Base-by-base conservation (phyloP, 1,139 yeast species). In the Blastobotrys persicus region DNA sequence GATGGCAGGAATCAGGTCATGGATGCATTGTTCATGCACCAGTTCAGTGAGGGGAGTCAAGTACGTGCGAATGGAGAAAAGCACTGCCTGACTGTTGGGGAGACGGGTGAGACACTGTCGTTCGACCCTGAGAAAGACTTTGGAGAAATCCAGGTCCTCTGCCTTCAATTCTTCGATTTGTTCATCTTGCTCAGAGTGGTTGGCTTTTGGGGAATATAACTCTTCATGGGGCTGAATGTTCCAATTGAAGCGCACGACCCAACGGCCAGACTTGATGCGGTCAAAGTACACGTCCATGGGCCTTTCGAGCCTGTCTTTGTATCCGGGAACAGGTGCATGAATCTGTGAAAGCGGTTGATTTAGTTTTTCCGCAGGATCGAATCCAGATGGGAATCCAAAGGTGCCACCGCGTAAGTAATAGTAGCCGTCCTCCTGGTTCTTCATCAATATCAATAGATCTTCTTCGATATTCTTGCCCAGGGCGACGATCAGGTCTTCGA, bases 321-420 rank as follows among this genome's bases (percentile, higher is more conserved):
- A 83, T 6, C 77, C 76, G 0, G 88, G 88, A 20, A 83, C 82
- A 0, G 88, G 88, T 13, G 68, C 75, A 57, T 83, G 88, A 41
- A 83, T 75, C 31, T 63, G 69, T 20, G 58, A 54, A 23, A 69
- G 61, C n/a, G 64, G 57, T 33, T 52, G 50, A 52, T 66, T 73
- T 59, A 83, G 74, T 51, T 84, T 75, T 35, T 71, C 74, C 5
- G 64, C 60, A 1, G 91, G 92, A 56, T 82, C 77, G 63, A 86
- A 86, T 0, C 92, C 94, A 2, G 86, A 83, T 0, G 94, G 89
- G 68, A 83, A 85, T 2, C 81, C 81, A 61, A 83, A 78, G 0
- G 80, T 70, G 0, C 87, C 88, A 0, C 79, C 85, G 53, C 84
- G 76, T 60, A 83, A 73, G 50, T 74, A 74, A 63, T 83, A 85